Evolutionary conservation across 495 filamentous ascomycete species (phyloP).

Genomic region (Talaromyces stipitatus): DNA sequence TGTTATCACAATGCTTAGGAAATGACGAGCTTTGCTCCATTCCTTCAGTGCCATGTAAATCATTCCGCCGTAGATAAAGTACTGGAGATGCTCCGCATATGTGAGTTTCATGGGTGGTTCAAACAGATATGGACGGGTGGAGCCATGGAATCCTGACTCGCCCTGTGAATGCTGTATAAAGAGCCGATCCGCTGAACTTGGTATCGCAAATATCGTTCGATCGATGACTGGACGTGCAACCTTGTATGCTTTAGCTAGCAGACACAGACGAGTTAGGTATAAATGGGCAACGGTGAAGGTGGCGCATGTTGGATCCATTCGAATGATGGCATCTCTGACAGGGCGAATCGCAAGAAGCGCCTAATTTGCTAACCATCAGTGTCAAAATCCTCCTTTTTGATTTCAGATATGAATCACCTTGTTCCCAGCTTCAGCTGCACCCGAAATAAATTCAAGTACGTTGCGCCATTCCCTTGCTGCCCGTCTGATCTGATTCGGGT

Average conservation of each 20-base stretch:
- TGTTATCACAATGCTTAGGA: slow-evolving; percentile 60
- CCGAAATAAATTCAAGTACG: slow-evolving; percentile 41
- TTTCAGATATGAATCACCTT: slow-evolving; percentile 20
- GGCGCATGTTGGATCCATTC: slow-evolving; percentile 61
- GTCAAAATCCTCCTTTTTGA: neutral
- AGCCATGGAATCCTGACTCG: slow-evolving; percentile 35
- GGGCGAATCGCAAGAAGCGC: slow-evolving; percentile 51
- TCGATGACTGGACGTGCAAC: slow-evolving; percentile 60
- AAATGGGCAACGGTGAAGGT: slow-evolving; percentile 65
- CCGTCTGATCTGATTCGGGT: slow-evolving; percentile 54
- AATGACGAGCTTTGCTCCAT: slow-evolving; percentile 65
- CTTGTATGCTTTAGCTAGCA: slow-evolving; percentile 44
- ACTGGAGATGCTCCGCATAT: slow-evolving; percentile 57
- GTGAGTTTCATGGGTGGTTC: slow-evolving; percentile 52
- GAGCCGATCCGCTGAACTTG: slow-evolving; percentile 29
- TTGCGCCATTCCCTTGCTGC: slow-evolving; percentile 43
- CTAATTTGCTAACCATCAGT: slow-evolving; percentile 23
- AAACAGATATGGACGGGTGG: slow-evolving; percentile 39
- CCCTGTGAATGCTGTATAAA: slow-evolving; percentile 15
- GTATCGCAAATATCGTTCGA: slow-evolving; percentile 59
- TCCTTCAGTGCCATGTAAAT: slow-evolving; percentile 64
- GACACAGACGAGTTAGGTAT: slow-evolving; percentile 51
- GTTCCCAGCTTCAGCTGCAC: slow-evolving; percentile 27
- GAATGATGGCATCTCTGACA: slow-evolving; percentile 58
- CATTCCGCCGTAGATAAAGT: slow-evolving; percentile 72